These are phyloP conservation scores for Xylaria sp. DNA, from an alignment of 2,329 filamentous ascomycete genomes.

Conservation along the genomic window DNA sequence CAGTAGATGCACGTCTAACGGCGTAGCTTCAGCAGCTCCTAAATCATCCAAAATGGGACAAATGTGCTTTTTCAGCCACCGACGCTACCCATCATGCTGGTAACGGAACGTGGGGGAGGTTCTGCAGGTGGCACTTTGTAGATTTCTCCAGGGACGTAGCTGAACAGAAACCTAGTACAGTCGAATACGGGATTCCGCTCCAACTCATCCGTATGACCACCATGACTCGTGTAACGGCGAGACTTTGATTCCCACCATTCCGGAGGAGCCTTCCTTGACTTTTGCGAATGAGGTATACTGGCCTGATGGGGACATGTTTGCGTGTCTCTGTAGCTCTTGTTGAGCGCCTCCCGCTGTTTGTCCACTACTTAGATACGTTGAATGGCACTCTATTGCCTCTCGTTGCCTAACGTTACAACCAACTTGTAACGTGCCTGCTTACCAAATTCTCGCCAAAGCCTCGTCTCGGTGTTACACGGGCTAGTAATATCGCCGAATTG, in stretches of 20 bases:
- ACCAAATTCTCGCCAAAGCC: conserved; percentile 26
- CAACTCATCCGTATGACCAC: not conserved
- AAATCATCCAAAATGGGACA: conserved; percentile 1
- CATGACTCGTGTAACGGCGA: not conserved
- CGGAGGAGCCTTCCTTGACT: not conserved
- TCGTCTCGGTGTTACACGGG: conserved; percentile 8
- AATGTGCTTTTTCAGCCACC: conserved; percentile 2
- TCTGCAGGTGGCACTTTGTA: not conserved
- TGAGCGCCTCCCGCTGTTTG: not conserved
- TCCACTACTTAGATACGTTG: not conserved
- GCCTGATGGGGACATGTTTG: not conserved
- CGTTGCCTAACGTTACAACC: conserved; percentile 20
- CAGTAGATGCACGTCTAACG: conserved; percentile 8
- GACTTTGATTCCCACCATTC: not conserved
- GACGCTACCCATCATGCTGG: not conserved
- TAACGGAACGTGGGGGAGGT: not conserved
- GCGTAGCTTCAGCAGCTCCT: conserved; percentile 1
- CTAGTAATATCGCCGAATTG: conserved; percentile 24
- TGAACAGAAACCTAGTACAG: conserved; percentile 3
- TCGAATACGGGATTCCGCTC: not conserved
- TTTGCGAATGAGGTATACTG: not conserved
- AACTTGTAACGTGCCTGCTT: conserved; percentile 10
- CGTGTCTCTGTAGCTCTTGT: not conserved
- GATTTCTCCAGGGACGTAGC: conserved; percentile 1
- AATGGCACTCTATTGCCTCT: not conserved